These are phyloP conservation scores for Marasmius sp. DNA, from an alignment of 1,284 basidiomycete genomes.

Conservation along the genomic window DNA sequence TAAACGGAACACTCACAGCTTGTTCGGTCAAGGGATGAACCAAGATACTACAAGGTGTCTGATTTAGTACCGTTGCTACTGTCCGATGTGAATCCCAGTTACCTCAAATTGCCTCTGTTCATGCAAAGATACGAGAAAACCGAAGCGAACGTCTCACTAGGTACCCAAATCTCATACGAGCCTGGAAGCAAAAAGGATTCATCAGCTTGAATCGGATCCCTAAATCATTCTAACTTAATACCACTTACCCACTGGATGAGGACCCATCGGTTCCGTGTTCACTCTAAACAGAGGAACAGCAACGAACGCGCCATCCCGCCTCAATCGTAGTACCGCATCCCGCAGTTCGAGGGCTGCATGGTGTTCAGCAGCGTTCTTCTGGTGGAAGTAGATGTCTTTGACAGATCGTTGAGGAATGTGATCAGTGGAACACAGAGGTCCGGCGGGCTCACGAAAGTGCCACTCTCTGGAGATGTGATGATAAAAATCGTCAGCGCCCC, in stretches of 20 bases:
- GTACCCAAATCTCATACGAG: constrained; percentile 78
- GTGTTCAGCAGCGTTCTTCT: constrained; percentile 61
- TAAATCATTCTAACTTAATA: background rate
- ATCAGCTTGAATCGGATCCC: background rate
- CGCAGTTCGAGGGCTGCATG: constrained; percentile 65
- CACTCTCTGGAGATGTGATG: constrained; percentile 52
- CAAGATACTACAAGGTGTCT: constrained; percentile 45
- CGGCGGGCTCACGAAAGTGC: constrained; percentile 64
- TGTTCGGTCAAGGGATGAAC: constrained; percentile 72
- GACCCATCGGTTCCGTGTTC: constrained; percentile 66
- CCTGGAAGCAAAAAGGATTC: constrained; percentile 37
- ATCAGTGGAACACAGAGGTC: background rate
- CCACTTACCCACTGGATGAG: constrained; percentile 69
- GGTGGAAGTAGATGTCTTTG: constrained; percentile 75
- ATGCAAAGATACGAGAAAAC: constrained; percentile 73
- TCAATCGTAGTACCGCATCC: constrained; percentile 66
- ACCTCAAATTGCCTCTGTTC: constrained; percentile 70
- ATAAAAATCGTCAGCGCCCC: constrained; percentile 4
- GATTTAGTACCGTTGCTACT: background rate
- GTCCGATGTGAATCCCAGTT: background rate
- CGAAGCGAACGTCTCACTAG: constrained; percentile 66
- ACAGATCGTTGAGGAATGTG: background rate
- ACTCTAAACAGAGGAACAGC: constrained; percentile 73
- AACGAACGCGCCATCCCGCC: constrained; percentile 73
- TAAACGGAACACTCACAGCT: constrained; percentile 41